A percentile compares a stretch with the other conserved stretches of the same genome.
Conservation (phyloP, 345 rosid species). For the thale cress (Arabidopsis thaliana) region TAIR10.1 NC_003070.9:1295001-1295500, state of each 20-base stretch:
- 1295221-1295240: conserved; percentile 77
- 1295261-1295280: conserved; percentile 73
- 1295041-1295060: conserved; percentile 79
- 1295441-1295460: conserved; percentile 72
- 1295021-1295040: conserved; percentile 70
- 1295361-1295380: conserved; percentile 87
- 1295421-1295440: conserved; percentile 77
- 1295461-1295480: conserved; percentile 65
- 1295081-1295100: conserved; percentile 75
- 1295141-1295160: conserved; percentile 46
- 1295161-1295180: conserved; percentile 66
- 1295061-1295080: conserved; percentile 72
- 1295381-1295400: conserved; percentile 66
- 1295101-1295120: conserved; percentile 36
- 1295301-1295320: conserved; percentile 87
- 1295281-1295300: conserved; percentile 60
- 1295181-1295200: conserved; percentile 56
- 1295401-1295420: conserved; percentile 85
- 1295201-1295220: conserved; percentile 42
- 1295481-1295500: conserved; percentile 65
- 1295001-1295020: conserved; percentile 69
- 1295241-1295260: conserved; percentile 73
- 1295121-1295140: conserved; percentile 43
- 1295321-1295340: conserved; percentile 86
- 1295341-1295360: conserved; percentile 78